A percentile compares a stretch with the other conserved stretches of the same genome.
These are phyloP conservation scores for Ceratorhiza oryzae-sativae DNA, from an alignment of 1,284 basidiomycete species.

Conservation along the genomic window DNA sequence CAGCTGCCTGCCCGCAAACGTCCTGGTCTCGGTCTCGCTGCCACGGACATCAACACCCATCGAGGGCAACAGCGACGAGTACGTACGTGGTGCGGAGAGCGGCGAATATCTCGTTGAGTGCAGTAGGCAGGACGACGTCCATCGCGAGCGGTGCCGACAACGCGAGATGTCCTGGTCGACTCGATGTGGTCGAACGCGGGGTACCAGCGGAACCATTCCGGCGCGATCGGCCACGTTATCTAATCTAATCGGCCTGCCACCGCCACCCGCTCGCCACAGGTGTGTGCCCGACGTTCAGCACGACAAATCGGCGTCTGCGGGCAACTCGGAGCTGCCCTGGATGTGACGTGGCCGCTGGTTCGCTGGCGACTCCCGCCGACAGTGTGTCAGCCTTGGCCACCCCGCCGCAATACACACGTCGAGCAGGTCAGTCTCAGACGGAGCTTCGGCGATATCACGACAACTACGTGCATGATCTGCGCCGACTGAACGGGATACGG, in stretches of 20 bases:
- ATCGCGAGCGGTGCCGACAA: slow-evolving; percentile 1
- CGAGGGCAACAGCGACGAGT: neutral
- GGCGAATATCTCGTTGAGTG: slow-evolving; percentile 35
- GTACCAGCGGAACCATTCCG: slow-evolving; percentile 20
- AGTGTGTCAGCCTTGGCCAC: too few species aligned
- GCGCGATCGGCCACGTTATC: neutral
- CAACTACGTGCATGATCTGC: too few species aligned
- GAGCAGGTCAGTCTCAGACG: neutral
- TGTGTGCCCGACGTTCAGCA: neutral
- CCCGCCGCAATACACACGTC: neutral
- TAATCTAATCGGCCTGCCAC: neutral
- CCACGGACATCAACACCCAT: slow-evolving; percentile 26
- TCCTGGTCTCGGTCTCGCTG: slow-evolving; percentile 27
- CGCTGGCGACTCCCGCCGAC: too few species aligned
- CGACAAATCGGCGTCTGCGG: too few species aligned
- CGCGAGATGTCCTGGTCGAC: neutral
- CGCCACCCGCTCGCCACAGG: neutral
- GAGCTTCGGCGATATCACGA: too few species aligned
- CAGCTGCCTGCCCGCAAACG: slow-evolving; percentile 25
- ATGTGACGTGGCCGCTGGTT: too few species aligned
- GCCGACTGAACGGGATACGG: too few species aligned
- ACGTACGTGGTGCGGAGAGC: slow-evolving; percentile 18
- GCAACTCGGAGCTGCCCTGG: too few species aligned
- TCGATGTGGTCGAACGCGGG: slow-evolving; percentile 31
- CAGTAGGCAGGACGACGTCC: slow-evolving; percentile 21